Base-by-base conservation (phyloP, 495 filamentous ascomycete genomes). In the Aspergillus asperescens region DNA sequence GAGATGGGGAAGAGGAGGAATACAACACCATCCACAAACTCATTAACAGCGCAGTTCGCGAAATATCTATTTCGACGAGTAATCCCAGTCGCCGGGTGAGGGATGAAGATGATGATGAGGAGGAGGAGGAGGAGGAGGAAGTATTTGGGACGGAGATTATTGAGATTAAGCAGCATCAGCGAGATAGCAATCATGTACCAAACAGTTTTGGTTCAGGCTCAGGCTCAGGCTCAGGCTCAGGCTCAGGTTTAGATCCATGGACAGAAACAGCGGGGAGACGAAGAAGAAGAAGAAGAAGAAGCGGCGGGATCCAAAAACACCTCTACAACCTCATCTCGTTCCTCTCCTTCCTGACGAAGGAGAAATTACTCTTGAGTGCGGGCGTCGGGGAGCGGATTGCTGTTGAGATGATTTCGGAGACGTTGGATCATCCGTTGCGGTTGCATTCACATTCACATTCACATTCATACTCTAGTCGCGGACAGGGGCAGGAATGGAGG, bases 271-370 rank as follows among this genome's bases (percentile, higher is more conserved):
- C 43, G n/a, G n/a, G n/a, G n/a, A n/a, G 16, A 22, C 24, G 5
- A 19, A 28, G 20, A 12, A 40, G 23, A 16, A 12, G 28, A 38
- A 10, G 15, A 52, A 23, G 27, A 43, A 22, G 27, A 4, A 43
- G n/a, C 27, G 34, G 23, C 4, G 48, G 48, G 27, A 7, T 10
- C 5, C 19, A 16, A 5, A 41, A 52, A 38, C 41, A 44, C 1
- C 52, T 40, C 25, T 35, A 42, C 34, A 57, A 57, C 37, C 48
- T 47, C 18, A 23, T 52, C 25, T 47, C 48, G 0, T 57, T 57
- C 34, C 19, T 57, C 15, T 43, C 54, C 10, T 42, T 57, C 42
- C 44, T 57, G 16, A 48, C 42, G n/a, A 47, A 47, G 23, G 54
- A 57, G n/a, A 3, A 12, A 5, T 22, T 57, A 4, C 27, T 55